Base-by-base conservation (phyloP, 768 basidiomycete species). In the Phallus indusiatus region DNA sequence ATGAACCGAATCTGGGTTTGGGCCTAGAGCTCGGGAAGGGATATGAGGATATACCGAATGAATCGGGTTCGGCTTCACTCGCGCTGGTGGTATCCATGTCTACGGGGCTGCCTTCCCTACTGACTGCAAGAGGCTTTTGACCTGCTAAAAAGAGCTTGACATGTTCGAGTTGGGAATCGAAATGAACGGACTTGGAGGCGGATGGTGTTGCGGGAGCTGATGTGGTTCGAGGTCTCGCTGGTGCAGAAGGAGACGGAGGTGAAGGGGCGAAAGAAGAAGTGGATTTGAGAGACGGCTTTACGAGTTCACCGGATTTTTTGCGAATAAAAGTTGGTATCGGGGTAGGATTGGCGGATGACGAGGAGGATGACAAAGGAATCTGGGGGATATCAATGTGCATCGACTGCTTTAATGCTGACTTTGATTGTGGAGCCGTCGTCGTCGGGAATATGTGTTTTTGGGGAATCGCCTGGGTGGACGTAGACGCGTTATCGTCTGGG, bases 131-230 rank as follows among this genome's bases (percentile, higher is more conserved):
- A 5, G 95, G 95, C 68, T 93, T 93, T 72, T 98, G 95, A 72
- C 93, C 90, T 12, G 94, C 86, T 59, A 94, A 76, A 76, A 98
- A 98, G 51, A 94, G 80, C 72, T 94, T 94, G 62, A 98, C 90
- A 58, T 92, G 90, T 71, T 96, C 95, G 55, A 97, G 81, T 68
- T 94, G 83, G 5, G 85, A 70, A 72, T 95, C 90, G 62, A 99
- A 99, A 67, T 96, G 92, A 9, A 99, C 95, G 22, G 83, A 85
- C 70, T 96, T 94, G 63, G 81, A 74, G 5, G 80, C 84, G 11
- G 61, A 64, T 0, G 94, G 94, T 2, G 93, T 94, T 2, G 74
- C 77, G 0, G 95, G 95, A 59, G 84, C 88, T 70, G 88, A 91
- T 48, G 71, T 68, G 70, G 75, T 24, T 17, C 71, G 63, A 72